These are phyloP conservation scores for Termitomyces titanicus DNA, from an alignment of 768 basidiomycete species.

Conservation along the genomic window DNA sequence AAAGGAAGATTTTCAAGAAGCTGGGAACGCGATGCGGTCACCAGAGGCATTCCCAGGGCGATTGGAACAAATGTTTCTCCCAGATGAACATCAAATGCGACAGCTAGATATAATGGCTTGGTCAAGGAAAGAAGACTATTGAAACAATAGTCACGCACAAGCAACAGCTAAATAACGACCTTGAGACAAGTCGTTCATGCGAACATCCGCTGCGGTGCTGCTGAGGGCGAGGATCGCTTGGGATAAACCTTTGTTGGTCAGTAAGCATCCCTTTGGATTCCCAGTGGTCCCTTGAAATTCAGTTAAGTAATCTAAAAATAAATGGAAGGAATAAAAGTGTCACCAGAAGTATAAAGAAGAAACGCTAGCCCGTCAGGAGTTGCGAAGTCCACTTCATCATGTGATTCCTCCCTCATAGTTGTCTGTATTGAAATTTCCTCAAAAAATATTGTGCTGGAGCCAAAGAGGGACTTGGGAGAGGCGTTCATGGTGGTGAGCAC, in stretches of 20 bases:
- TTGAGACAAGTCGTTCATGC: conserved; percentile 30
- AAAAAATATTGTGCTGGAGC: conserved; percentile 19
- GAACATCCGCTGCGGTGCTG: conserved; percentile 26
- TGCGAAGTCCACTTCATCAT: conserved; percentile 25
- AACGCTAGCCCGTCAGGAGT: conserved; percentile 34
- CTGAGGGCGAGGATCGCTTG: conserved; percentile 31
- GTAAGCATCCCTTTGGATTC: conserved; percentile 47
- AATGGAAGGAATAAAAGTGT: neutral
- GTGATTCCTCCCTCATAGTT: conserved; percentile 24
- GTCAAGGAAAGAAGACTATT: neutral
- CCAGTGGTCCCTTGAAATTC: conserved; percentile 40
- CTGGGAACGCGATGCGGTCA: conserved; percentile 41
- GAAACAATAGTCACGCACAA: neutral
- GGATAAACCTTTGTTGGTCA: conserved; percentile 29
- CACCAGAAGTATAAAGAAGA: conserved; percentile 50
- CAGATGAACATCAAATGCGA: conserved; percentile 51
- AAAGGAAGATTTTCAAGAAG: conserved; percentile 37
- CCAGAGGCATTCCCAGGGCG: conserved; percentile 40
- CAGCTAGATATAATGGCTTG: conserved; percentile 26
- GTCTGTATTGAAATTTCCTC: conserved; percentile 20
- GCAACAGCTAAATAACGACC: conserved; percentile 45
- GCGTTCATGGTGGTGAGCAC: conserved; percentile 31
- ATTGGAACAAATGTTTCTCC: conserved; percentile 39
- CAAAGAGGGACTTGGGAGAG: conserved; percentile 21
- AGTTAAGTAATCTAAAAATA: neutral